A percentile compares a stretch with the other conserved stretches of the same genome.
Evolutionary conservation across 805 yeast genomes (phyloP).

Genomic region (Helenozyma rhizophorensis): DNA sequence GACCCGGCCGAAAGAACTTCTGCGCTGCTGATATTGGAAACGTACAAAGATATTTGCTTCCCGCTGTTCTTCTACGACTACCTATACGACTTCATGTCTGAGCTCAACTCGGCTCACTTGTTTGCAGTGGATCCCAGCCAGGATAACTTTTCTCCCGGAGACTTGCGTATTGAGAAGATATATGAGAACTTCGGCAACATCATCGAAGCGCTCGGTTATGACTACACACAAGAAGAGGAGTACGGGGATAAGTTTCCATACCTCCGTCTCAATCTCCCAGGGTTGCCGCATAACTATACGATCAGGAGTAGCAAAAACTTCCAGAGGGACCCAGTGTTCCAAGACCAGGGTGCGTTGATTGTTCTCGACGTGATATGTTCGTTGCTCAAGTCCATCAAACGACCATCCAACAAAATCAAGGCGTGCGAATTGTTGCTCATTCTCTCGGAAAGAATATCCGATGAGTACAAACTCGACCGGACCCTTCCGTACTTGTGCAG

Average conservation of each 20-base stretch:
- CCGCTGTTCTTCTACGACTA: conserved; percentile 68
- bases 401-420: conserved; percentile 55
- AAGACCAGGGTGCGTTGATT: conserved; percentile 51
- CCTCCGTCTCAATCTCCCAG: conserved; percentile 46
- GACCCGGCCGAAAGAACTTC: conserved; percentile 58
- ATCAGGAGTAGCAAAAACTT: conserved; percentile 32
- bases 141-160: conserved; percentile 28
- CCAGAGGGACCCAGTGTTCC: conserved; percentile 10
- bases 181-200: conserved; percentile 54
- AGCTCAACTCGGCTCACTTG: conserved; percentile 21
- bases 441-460: conserved; percentile 70
- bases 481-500: conserved; percentile 74
- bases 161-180: conserved; percentile 53
- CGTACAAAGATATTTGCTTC: conserved; percentile 50
- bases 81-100: conserved; percentile 59
- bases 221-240: conserved; percentile 10
- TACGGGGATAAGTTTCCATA: conserved; percentile 14
- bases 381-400: conserved; percentile 54
- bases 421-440: conserved; percentile 76
- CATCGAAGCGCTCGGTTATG: conserved; percentile 19
- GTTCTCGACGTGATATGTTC: conserved; percentile 56
- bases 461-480: conserved; percentile 82
- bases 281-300: conserved; percentile 42
- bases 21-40: conserved; percentile 49
- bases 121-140: conserved; percentile 12